Percentiles rank a stretch among this genome's conserved stretches.
Evolutionary conservation across 495 filamentous ascomycete species (phyloP).

Genomic region (Durotheca rogersii): DNA sequence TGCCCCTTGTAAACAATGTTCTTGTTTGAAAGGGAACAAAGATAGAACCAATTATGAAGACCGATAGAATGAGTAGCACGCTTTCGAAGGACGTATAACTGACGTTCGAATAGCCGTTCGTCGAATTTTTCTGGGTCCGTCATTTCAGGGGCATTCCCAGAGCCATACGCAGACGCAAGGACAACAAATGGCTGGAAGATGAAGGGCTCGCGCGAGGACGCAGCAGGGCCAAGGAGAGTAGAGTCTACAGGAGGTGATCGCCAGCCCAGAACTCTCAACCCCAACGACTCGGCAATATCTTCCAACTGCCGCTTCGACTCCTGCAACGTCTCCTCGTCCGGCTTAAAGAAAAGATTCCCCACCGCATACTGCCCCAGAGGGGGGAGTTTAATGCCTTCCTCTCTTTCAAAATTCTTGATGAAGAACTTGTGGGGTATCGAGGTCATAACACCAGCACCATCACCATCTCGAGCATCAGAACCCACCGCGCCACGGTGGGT

Average conservation of each 20-base stretch:
- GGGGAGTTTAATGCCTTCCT: conserved; percentile 82
- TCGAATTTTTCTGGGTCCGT: conserved; percentile 81
- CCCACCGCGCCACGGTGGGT: conserved; percentile 98
- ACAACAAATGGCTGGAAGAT: conserved; percentile 97
- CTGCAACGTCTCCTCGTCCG: conserved; percentile 80
- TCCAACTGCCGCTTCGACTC: conserved; percentile 88
- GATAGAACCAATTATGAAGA: conserved; percentile 98
- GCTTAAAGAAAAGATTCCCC: conserved; percentile 99
- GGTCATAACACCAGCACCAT: conserved; percentile 99
- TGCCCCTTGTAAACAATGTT: conserved; percentile 99
- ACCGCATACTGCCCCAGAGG: conserved; percentile 92
- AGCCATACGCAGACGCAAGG: conserved; percentile 78
- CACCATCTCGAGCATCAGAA: conserved; percentile 95
- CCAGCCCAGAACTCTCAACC: conserved; percentile 92
- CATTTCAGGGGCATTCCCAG: conserved; percentile 76
- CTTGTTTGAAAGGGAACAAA: conserved; percentile 96
- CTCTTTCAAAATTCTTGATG: conserved; percentile 93
- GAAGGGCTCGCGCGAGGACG: conserved; percentile 87
- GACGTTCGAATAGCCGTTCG: conserved; percentile 82
- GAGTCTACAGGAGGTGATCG: conserved; percentile 93
- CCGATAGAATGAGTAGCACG: conserved; percentile 91
- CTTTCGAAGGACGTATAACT: conserved; percentile 94
- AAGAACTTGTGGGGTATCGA: conserved; percentile 99
- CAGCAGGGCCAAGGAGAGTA: conserved; percentile 87
- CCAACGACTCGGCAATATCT: conserved; percentile 83